Conservation (phyloP, 2,329 filamentous ascomycete genomes). For the Venturia pyrina region DNA sequence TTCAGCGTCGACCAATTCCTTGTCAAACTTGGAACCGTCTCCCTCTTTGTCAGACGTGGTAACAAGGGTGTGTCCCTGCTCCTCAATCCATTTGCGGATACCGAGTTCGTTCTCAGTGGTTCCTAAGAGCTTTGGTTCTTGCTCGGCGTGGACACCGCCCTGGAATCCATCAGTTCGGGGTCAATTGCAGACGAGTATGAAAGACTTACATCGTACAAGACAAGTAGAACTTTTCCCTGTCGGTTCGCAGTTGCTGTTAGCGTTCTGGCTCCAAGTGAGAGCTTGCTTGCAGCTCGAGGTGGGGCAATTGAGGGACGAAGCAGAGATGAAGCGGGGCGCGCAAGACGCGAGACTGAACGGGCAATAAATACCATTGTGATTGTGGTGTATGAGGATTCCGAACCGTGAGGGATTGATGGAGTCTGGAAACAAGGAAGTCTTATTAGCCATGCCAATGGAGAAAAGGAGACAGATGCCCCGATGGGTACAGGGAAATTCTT, state of each 20-base stretch:
- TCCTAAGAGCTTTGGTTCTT: conserved; percentile 81
- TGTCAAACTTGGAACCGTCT: conserved; percentile 84
- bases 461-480: background rate
- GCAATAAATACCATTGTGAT: conserved; percentile 48
- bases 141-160: conserved; percentile 74
- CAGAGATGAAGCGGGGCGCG: conserved; percentile 44
- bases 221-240: conserved; percentile 92
- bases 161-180: conserved; percentile 20
- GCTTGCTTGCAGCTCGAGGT: background rate
- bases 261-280: conserved; percentile 44
- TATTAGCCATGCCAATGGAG: background rate
- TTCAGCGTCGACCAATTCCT: conserved; percentile 93
- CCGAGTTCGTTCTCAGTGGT: conserved; percentile 98
- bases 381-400: background rate
- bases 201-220: conserved; percentile 74
- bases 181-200: background rate
- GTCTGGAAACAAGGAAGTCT: background rate
- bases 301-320: conserved; percentile 28
- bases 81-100: conserved; percentile 93
- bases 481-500: background rate
- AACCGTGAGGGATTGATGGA: background rate
- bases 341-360: conserved; percentile 48
- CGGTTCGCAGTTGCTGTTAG: conserved; percentile 55
- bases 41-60: conserved; percentile 98
- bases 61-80: conserved; percentile 89